Evolutionary conservation across 257 asterid genomes (phyloP), one percentile per base, ranked within the genome.

Genomic region (Solanum chilense): DNA sequence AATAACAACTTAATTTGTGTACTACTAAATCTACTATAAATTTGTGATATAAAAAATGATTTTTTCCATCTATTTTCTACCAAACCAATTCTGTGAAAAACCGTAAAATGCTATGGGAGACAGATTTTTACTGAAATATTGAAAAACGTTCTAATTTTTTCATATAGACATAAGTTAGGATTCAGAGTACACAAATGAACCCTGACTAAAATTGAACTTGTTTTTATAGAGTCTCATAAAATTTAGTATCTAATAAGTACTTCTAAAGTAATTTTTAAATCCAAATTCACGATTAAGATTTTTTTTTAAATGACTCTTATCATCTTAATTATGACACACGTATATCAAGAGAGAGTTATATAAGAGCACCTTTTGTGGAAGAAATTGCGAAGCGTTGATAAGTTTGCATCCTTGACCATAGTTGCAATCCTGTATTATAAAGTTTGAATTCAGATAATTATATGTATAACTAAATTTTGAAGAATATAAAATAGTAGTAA

Each of bases 51-150:
- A 56, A 56, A 56, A 56, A 3, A 56, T 0, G 5, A 1, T 7
- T 18, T 56, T 56, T 56, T 8, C 11, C 9, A 56, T 56, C 11
- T 18, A 18, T 56, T 56, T 56, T 56, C 4, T n/a, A 16, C 62
- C 1, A 0, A 0, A 58, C 3, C 12, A 58, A 58, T 5, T 58
- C 3, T 1, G 0, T 5, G 16, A n/a, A 2, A 15, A 62, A 62
- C 5, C 1, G 7, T 3, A 62, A 33, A 33, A 33, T 33, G 35
- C 2, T 3, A 0, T 23, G 3, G 0, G 0, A 62, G 23, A 23
- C 14, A 60, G 1, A 60, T 60, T 60, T 0, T 23, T 29, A 4
- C 15, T 23, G 0, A 62, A 23, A 23, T 23, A 23, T 2, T 10
- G 6, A 23, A 10, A 23, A 23, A 0, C 15, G n/a, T 62, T 62